Conservation (phyloP, 805 yeast genomes). For the Wickerhamomyces xylosicus region DNA sequence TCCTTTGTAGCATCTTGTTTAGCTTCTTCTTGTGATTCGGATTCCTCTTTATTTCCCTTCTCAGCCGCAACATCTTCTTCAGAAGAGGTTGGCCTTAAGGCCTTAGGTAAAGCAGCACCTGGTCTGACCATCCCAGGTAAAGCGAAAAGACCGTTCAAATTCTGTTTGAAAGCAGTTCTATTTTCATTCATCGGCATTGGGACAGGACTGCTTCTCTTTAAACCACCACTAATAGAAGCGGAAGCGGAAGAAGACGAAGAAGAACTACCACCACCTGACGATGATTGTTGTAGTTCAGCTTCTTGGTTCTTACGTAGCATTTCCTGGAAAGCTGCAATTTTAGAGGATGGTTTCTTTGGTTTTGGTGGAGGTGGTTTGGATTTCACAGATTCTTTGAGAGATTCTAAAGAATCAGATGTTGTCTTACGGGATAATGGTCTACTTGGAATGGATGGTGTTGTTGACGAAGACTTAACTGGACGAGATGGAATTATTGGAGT, state of each 20-base stretch:
- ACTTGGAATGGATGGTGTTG: constrained; percentile 1
- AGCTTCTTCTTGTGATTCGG: not conserved
- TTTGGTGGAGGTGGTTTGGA: constrained; percentile 43
- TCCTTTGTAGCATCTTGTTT: constrained; percentile 3
- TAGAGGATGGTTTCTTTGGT: constrained; percentile 71
- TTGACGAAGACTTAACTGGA: constrained; percentile 1
- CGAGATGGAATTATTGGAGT: constrained; percentile 3
- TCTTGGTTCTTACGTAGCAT: constrained; percentile 55
- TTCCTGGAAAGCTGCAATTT: constrained; percentile 74
- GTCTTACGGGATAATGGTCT: constrained; percentile 1
- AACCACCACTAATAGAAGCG: not conserved
- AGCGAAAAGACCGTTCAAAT: constrained; percentile 51
- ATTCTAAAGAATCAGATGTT: not conserved
- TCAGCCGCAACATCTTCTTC: constrained; percentile 1
- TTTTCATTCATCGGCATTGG: constrained; percentile 9
- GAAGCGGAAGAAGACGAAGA: not conserved
- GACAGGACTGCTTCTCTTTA: constrained; percentile 29
- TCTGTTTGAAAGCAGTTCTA: constrained; percentile 36
- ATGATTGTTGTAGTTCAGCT: constrained; percentile 28
- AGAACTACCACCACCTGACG: no score
- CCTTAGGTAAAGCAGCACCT: constrained; percentile 18
- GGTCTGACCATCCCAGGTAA: constrained; percentile 38
- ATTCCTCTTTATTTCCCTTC: no score
- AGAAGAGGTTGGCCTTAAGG: constrained; percentile 3
- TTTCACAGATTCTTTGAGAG: not conserved